A percentile compares a stretch with the other conserved stretches of the same genome.
Conservation (phyloP, 192 early-diverging fungal species). For the Globomyces pollinis-pini region DNA sequence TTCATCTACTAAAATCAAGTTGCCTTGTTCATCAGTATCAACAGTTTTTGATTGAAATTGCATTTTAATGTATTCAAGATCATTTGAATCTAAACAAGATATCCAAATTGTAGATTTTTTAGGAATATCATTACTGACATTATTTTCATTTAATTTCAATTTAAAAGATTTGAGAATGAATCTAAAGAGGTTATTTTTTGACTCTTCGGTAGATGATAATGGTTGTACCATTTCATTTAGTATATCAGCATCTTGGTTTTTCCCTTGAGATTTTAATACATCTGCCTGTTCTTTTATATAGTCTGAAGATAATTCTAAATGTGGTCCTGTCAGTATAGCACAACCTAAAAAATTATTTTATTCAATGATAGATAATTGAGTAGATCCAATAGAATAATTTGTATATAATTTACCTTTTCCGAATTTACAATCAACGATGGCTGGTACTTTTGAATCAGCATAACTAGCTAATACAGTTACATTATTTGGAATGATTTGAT, state of each 20-base stretch:
- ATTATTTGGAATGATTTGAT: not conserved
- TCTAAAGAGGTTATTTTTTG: not conserved
- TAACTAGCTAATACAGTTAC: slow-evolving; percentile 33
- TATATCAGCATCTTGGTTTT: not conserved
- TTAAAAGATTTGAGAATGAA: not conserved
- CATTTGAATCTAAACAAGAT: too few species aligned
- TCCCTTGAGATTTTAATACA: too few species aligned
- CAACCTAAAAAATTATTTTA: too few species aligned
- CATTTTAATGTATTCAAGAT: too few species aligned
- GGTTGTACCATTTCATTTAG: not conserved
- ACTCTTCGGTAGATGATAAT: not conserved
- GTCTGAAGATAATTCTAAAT: slow-evolving; percentile 52
- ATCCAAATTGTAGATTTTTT: too few species aligned
- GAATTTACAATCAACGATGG: slow-evolving; percentile 60
- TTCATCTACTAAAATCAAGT: too few species aligned
- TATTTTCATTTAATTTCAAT: not conserved
- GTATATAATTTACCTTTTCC: slow-evolving; percentile 49
- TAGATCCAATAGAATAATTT: too few species aligned
- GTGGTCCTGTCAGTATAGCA: slow-evolving; percentile 71
- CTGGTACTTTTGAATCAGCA: slow-evolving; percentile 18
- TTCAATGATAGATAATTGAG: not conserved
- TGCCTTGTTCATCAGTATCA: too few species aligned
- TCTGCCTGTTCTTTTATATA: not conserved
- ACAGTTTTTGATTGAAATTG: too few species aligned
- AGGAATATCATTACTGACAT: too few species aligned